phyloP scores from a whole-genome alignment of 495 filamentous ascomycete species.

The Daldinia childiae region DNA sequence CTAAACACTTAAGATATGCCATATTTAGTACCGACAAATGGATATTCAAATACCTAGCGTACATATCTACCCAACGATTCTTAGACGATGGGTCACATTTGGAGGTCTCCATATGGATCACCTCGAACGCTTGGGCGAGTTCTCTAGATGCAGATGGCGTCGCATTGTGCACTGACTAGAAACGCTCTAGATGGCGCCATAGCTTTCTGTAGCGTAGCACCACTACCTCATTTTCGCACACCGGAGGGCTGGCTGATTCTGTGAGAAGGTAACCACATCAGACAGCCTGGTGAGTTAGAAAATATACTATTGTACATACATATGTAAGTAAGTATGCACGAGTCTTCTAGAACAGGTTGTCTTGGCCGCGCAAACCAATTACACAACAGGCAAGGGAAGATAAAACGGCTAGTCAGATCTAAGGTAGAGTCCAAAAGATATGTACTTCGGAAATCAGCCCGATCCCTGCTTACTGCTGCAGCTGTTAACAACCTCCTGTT shows the following conservation, averaged over 20 bases:
- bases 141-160: conserved; percentile 31
- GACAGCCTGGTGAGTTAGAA: too few relatives aligned
- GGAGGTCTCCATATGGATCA: conserved; percentile 20
- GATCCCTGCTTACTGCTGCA: conserved; percentile 21
- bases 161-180: conserved; percentile 24
- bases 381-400: too few relatives aligned
- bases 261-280: conserved; percentile 15
- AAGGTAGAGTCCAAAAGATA: too few relatives aligned
- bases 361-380: conserved; percentile 26
- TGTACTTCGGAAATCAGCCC: conserved; percentile 11
- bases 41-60: too few relatives aligned
- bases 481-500: conserved; percentile 32
- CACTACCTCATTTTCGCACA: conserved; percentile 15
- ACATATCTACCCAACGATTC: conserved; percentile 1
- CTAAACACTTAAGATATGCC: conserved; percentile 1
- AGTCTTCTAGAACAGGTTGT: conserved; percentile 41
- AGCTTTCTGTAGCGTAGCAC: conserved; percentile 1
- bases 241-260: conserved; percentile 10
- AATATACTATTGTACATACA: too few relatives aligned
- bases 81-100: conserved; percentile 19
- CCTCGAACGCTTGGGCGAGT: conserved; percentile 17
- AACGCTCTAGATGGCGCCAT: conserved; percentile 32
- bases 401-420: too few relatives aligned
- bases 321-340: conserved; percentile 14
- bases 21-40: conserved; percentile 15